Base-by-base conservation (phyloP, 163 green algal species). In the Volvox carteri region DNA sequence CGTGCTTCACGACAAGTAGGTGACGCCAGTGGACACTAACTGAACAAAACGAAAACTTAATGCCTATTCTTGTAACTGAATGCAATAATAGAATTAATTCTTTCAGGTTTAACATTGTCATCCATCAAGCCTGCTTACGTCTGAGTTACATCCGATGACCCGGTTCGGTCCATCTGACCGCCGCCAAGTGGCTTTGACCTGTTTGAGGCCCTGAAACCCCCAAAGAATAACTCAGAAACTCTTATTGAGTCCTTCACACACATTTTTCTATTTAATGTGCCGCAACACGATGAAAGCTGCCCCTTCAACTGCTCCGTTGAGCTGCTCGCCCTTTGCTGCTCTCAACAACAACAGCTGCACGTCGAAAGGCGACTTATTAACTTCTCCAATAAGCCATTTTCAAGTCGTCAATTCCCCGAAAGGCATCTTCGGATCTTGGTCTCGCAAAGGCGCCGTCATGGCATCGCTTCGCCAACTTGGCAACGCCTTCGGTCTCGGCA, bases 381-480 rank as follows among this genome's bases (percentile, higher is more conserved):
- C 37, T 54, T 78, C 16, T 39, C 23, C 39, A 35, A 18, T 19
- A 78, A 65, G 19, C 12, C 42, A 37, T 60, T 60, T 25, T 4
- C 72, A 58, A 79, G 3, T 16, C 19, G 2, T 44, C 21, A 25
- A 4, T 1, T 58, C 21, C 18, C 25, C 1, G 18, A 33, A 44
- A 33, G 28, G 41, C 72, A 37, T 79, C 41, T 79, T n/a, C 50
- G 68, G 68, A 52, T 77, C 25, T 12, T 12, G 33, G 41, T 39
- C 72, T 33, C 39, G 72, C 25, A 79, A 58, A 35, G 9, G 72
- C 72, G 42, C 41, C 72, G 19, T 79, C 42, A 79, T 60, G 72
- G 72, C 74, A 33, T 81, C 74, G 25, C 46, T 81, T 16, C 74
- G 44, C 46, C 44, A 46, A 18, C 74, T 81, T 8, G n/a, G 74